phyloP scores from a whole-genome alignment of 78 protist genomes.

The Mastigamoeba balamuthi region DNA sequence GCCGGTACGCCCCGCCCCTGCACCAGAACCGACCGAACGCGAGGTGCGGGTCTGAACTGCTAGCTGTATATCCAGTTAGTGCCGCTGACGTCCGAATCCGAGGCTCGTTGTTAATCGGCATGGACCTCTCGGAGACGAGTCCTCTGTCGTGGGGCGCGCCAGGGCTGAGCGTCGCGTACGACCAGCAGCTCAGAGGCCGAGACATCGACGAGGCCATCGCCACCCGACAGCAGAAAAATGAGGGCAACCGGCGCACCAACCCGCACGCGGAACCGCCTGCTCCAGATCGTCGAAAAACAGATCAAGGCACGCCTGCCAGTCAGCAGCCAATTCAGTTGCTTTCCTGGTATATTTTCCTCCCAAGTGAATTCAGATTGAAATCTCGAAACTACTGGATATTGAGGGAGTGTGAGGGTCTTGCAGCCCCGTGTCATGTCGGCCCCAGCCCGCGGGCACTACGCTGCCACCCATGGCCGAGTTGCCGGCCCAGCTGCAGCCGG shows the following conservation, averaged over 20 bases:
- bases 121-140: slow-evolving; percentile 68
- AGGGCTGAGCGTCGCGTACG: slow-evolving; percentile 52
- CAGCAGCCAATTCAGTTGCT: not conserved
- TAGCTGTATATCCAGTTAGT: not conserved
- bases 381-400: too few species aligned
- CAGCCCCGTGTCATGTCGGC: too few species aligned
- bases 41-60: too few species aligned
- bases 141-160: slow-evolving; percentile 45
- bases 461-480: too few species aligned
- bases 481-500: too few species aligned
- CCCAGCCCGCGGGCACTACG: too few species aligned
- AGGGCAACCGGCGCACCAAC: slow-evolving; percentile 38
- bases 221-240: slow-evolving; percentile 40
- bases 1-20: slow-evolving; percentile 24
- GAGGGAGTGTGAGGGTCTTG: too few species aligned
- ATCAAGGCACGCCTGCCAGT: not conserved
- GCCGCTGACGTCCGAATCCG: slow-evolving; percentile 82
- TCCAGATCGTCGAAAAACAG: slow-evolving; percentile 60
- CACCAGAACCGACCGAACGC: too few species aligned
- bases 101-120: slow-evolving; percentile 65
- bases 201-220: slow-evolving; percentile 48
- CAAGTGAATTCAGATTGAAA: too few species aligned
- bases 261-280: slow-evolving; percentile 51
- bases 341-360: too few species aligned
- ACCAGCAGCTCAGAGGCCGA: slow-evolving; percentile 66